phyloP scores from a whole-genome alignment of 768 basidiomycete species.

The Agrocybe chaxingu region DNA sequence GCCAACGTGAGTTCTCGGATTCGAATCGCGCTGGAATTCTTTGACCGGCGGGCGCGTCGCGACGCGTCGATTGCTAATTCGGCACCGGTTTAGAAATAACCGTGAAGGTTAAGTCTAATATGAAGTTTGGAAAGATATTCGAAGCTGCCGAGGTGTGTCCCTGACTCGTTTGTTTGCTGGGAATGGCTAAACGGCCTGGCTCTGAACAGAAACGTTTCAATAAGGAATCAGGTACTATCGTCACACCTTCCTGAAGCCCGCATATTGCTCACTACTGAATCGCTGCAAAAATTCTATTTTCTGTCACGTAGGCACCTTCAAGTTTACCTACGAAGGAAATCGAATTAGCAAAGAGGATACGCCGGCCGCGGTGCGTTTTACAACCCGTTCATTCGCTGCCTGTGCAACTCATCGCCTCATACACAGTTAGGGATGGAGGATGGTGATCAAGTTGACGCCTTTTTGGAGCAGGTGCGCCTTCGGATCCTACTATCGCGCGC shows the following conservation, averaged over 20 bases:
- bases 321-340: conserved; percentile 54
- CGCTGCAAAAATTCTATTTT: not conserved
- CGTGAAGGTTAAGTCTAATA: conserved; percentile 63
- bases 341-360: conserved; percentile 48
- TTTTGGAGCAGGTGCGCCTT: conserved; percentile 46
- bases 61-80: not conserved
- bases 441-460: conserved; percentile 59
- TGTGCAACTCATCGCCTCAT: not conserved
- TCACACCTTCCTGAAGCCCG: not conserved
- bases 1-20: conserved; percentile 37
- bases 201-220: conserved; percentile 50
- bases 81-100: conserved; percentile 45
- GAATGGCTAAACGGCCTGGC: not conserved
- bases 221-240: conserved; percentile 46
- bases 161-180: not conserved
- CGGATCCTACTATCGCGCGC: not conserved
- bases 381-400: not conserved
- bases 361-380: conserved; percentile 45
- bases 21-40: not conserved
- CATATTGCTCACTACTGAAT: not conserved
- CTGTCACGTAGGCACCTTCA: conserved; percentile 51
- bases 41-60: conserved; percentile 1
- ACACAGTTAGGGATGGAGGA: conserved; percentile 60
- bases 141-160: conserved; percentile 59
- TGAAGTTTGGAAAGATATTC: conserved; percentile 65